Evolutionary conservation across 192 early-diverging fungal species (phyloP).

Genomic region (Neocallimastix lanati): DNA sequence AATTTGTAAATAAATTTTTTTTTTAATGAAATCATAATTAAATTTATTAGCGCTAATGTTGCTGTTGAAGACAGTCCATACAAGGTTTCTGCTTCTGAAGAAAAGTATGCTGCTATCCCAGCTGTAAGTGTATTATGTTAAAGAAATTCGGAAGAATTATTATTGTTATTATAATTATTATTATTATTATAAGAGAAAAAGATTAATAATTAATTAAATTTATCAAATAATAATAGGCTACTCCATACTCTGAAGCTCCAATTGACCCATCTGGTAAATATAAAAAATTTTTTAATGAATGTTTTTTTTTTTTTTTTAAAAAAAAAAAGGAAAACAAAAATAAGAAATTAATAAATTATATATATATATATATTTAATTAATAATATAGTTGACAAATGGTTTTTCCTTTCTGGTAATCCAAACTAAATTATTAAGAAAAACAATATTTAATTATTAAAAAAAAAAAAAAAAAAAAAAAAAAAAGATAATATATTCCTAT

Average conservation of each 20-base stretch:
- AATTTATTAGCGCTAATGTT: constrained; percentile 43
- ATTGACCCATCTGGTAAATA: constrained; percentile 53
- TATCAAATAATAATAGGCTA: not conserved
- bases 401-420: constrained; percentile 72
- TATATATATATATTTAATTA: not conserved
- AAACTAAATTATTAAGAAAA: not conserved
- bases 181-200: too few relatives aligned
- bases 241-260: constrained; percentile 32
- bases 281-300: too few relatives aligned
- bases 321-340: not conserved
- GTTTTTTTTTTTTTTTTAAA: constrained; percentile 6
- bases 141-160: too few relatives aligned
- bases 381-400: constrained; percentile 83
- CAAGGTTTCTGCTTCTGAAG: constrained; percentile 36
- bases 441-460: not conserved
- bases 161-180: too few relatives aligned
- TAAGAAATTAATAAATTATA: not conserved
- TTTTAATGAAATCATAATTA: too few relatives aligned
- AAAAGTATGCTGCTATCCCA: constrained; percentile 32
- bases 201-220: constrained; percentile 1
- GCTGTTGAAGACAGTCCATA: constrained; percentile 54
- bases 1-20: too few relatives aligned
- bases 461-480: not conserved
- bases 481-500: not conserved
- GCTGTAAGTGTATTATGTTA: constrained; percentile 18